A percentile compares a stretch with the other conserved stretches of the same genome.
Conservation (phyloP, 2,329 filamentous ascomycete genomes). For the Calonectria ilicicola region DNA sequence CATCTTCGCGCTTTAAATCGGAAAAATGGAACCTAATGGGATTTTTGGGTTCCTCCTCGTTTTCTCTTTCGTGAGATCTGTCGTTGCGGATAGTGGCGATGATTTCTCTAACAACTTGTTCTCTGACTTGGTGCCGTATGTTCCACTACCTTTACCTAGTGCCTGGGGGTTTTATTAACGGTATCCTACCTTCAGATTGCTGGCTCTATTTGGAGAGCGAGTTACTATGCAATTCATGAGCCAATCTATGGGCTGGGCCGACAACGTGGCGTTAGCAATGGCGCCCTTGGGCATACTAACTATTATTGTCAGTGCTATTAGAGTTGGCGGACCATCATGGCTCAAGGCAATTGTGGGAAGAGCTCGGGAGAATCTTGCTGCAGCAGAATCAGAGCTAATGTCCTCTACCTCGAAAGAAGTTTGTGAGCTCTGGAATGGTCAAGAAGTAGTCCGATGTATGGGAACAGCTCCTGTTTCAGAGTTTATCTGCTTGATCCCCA, state of each 20-base stretch:
- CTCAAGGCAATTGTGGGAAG: conserved; percentile 2
- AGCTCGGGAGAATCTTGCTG: neutral
- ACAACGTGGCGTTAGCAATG: neutral
- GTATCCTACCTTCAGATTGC: neutral
- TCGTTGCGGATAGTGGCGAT: neutral
- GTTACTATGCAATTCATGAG: conserved; percentile 3
- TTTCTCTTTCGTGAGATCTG: no score
- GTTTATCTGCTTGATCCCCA: neutral
- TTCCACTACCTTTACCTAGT: neutral
- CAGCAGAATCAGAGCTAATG: neutral
- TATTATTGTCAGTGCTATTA: neutral
- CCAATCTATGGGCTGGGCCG: neutral
- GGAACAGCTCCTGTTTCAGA: neutral
- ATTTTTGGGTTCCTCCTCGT: no score
- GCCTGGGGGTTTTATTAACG: neutral
- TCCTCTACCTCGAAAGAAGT: neutral
- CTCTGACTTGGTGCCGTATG: neutral
- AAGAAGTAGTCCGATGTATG: neutral
- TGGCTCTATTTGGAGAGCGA: neutral
- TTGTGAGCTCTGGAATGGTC: neutral
- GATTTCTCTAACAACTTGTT: conserved; percentile 4
- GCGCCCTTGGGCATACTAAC: neutral
- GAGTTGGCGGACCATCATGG: neutral
- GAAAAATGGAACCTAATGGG: no score
- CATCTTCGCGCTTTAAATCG: no score